Base-by-base conservation (phyloP, 305 asterid species). In the Fraxinus baroniana region DNA sequence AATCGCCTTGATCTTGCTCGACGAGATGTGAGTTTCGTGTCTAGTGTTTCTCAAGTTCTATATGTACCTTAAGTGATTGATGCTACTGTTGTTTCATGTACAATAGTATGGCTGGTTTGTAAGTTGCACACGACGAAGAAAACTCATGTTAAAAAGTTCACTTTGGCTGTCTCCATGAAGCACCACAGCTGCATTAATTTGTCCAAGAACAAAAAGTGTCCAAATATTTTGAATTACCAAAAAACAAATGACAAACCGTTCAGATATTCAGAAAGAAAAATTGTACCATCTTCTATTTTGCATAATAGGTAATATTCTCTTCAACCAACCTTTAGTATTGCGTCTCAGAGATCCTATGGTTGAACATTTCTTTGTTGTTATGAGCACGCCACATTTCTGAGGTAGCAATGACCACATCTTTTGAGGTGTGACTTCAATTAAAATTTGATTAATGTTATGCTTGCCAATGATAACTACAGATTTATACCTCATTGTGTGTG, bases 1-100 rank as follows among this genome's bases (percentile, higher is more conserved):
- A 94, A 89, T 86, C 97, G 98, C 55, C 97, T 94, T 72, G 98
- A 95, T 64, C 97, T 95, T 39, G 99, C 98, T 79, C 88, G 97
- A 39, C 97, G 95, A 75, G 99, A 95, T 93, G 98, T 95, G 87
- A 89, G 91, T 89, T 81, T 89, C 94, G 92, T 35, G 99, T 98
- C 76, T 87, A 96, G 49, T 97, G 95, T 75, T 98, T 94, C 92
- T 98, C 94, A 88, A 89, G 91, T 88, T 81, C 20, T 49, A 49
- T 15, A 49, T 49, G 20, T 15, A 3, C 2, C 60, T 4, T 4
- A 49, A 3, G 57, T 15, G 18, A 46, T 46, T 46, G 20, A 15
- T 46, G 32, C 80, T 55, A 32, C 44, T 39, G 15, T 33, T 57
- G 36, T 74, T 72, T 57, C n/a, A 62, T 46, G 57, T n/a, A 57